Evolutionary conservation across 1,284 basidiomycete genomes (phyloP), one percentile per base, ranked within the genome.

Genomic region (Flammula alnicola): DNA sequence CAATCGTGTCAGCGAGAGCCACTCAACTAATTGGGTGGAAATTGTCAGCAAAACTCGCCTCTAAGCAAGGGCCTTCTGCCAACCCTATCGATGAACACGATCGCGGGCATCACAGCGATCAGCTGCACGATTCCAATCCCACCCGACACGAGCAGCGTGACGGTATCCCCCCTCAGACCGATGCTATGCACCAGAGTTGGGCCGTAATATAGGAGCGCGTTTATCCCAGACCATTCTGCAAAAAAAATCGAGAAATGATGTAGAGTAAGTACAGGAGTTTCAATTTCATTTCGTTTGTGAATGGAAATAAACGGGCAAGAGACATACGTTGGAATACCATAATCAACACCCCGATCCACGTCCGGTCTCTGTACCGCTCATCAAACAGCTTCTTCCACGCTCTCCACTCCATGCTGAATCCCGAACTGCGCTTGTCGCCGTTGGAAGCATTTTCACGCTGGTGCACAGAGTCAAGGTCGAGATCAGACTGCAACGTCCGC

Each of bases 221-320:
- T 92, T 55, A 91, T 91, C 2, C 89, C 89, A 53, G 83, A 86
- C 88, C 88, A 91, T 70, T 91, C 88, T 91, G 58, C n/a, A 22
- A 7, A 12, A 36, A 36, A 5, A 14, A 14, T 26, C n/a, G 25
- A 6, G n/a, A 14, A 3, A 3, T 19, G 12, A 39, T 31, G n/a
- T n/a, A n/a, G n/a, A n/a, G n/a, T n/a, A n/a, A n/a, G n/a, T 8
- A 16, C 27, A n/a, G 11, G 5, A 35, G 19, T 40, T n/a, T 10
- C 7, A 11, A 31, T 43, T 33, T 7, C 5, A 52, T 16, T n/a
- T n/a, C n/a, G n/a, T n/a, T n/a, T n/a, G n/a, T n/a, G n/a, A n/a
- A n/a, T n/a, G n/a, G n/a, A n/a, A n/a, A n/a, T n/a, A n/a, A n/a
- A n/a, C n/a, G 17, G 40, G 14, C 23, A 36, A 29, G 22, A 14